Evolutionary conservation across 371 early-diverging fungal genomes (phyloP).

Genomic region (Batkoa obscura): DNA sequence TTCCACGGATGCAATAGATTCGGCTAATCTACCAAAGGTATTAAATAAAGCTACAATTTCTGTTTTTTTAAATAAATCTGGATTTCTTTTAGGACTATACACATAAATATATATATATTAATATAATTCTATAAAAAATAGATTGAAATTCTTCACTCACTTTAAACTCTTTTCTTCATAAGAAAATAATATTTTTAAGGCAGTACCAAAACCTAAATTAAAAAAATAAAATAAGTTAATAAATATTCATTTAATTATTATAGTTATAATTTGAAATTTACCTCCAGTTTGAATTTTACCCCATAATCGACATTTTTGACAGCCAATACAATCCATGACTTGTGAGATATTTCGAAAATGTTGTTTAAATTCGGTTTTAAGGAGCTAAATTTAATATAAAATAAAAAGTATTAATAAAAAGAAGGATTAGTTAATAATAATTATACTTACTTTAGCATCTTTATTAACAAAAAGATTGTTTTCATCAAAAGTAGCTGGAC

Average conservation of each 20-base stretch:
- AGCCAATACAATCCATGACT: slow-evolving; percentile 96
- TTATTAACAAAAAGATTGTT: slow-evolving; percentile 43
- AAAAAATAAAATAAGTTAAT: background rate
- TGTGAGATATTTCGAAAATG: slow-evolving; percentile 88
- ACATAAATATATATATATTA: background rate
- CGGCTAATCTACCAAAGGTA: slow-evolving; percentile 69
- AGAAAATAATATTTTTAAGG: slow-evolving; percentile 83
- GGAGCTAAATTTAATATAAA: slow-evolving; percentile 11
- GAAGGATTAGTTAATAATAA: slow-evolving; percentile 16
- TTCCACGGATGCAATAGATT: slow-evolving; percentile 47
- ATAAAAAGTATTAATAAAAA: slow-evolving; percentile 23
- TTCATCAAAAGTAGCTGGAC: slow-evolving; percentile 77
- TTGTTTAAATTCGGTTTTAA: slow-evolving; percentile 68
- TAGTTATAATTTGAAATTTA: no score
- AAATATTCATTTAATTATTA: no score
- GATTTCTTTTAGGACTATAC: slow-evolving; percentile 23
- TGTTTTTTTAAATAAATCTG: slow-evolving; percentile 39
- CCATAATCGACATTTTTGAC: slow-evolving; percentile 97
- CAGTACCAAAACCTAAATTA: slow-evolving; percentile 53
- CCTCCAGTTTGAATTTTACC: slow-evolving; percentile 78
- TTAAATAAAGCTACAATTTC: slow-evolving; percentile 91
- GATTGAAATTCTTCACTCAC: no score
- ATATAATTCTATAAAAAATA: no score
- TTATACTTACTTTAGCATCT: slow-evolving; percentile 15
- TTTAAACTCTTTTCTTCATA: slow-evolving; percentile 46